These are phyloP conservation scores for Colletotrichum sp. DNA, from an alignment of 2,329 filamentous ascomycete genomes.

Conservation along the genomic window DNA sequence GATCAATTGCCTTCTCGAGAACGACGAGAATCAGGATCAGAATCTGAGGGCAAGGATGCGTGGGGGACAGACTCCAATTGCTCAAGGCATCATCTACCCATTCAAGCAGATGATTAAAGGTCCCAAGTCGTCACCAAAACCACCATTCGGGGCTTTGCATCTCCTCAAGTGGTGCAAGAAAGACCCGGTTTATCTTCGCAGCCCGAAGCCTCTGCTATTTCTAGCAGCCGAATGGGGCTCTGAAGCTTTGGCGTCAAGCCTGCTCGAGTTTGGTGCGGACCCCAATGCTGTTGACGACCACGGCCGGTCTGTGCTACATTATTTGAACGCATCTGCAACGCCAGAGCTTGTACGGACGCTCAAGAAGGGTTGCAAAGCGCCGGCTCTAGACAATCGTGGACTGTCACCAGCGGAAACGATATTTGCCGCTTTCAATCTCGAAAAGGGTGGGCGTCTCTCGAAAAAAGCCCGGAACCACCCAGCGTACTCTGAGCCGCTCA, in stretches of 20 bases:
- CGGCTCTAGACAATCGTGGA: constrained; percentile 21
- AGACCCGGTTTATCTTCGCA: not conserved
- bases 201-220: constrained; percentile 6
- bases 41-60: constrained; percentile 29
- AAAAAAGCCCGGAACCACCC: not conserved
- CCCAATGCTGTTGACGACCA: constrained; percentile 13
- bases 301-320: constrained; percentile 25
- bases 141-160: not conserved
- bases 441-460: not conserved
- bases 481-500: not conserved
- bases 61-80: constrained; percentile 32
- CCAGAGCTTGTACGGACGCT: constrained; percentile 27
- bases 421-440: constrained; percentile 26
- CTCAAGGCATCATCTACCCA: constrained; percentile 29
- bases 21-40: constrained; percentile 30
- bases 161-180: not conserved
- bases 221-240: constrained; percentile 33
- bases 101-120: not conserved
- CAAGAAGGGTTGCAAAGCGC: constrained; percentile 22
- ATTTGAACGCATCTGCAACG: constrained; percentile 29
- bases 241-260: constrained; percentile 20
- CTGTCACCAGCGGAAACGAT: constrained; percentile 33
- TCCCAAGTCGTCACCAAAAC: too few relatives aligned
- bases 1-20: constrained; percentile 32
- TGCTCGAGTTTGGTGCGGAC: constrained; percentile 24